Evolutionary conservation across 2,329 filamentous ascomycete species (phyloP).

Genomic region (Sporothrix mexicana): DNA sequence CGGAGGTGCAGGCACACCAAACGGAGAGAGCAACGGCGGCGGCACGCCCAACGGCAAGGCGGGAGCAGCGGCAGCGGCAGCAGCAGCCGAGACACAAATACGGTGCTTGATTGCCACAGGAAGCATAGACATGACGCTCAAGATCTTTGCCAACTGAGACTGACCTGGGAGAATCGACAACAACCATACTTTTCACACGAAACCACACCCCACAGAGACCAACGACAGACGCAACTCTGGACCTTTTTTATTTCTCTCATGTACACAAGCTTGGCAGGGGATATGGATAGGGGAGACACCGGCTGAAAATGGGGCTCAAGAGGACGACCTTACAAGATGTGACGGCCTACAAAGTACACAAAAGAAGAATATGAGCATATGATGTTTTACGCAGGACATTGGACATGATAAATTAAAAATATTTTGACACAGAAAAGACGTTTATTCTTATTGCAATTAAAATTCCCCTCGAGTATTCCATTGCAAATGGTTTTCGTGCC

Average conservation of each 20-base stretch:
- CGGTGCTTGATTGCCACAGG: conserved; percentile 87
- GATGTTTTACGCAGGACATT: conserved; percentile 25
- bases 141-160: conserved; percentile 72
- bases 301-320: neutral
- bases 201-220: neutral
- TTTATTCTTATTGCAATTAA: neutral
- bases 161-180: neutral
- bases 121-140: conserved; percentile 79
- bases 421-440: neutral
- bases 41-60: conserved; percentile 44
- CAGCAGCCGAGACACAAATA: conserved; percentile 63
- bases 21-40: conserved; percentile 43
- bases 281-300: neutral
- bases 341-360: neutral
- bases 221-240: neutral
- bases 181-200: neutral
- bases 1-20: conserved; percentile 22
- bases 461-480: too few species aligned
- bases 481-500: neutral
- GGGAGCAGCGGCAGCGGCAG: neutral
- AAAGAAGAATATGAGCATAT: conserved; percentile 18
- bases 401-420: conserved; percentile 12
- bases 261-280: neutral
- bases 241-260: neutral
- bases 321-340: neutral